Conservation (phyloP, 768 basidiomycete species). For the Trametes cinnabarina region DNA sequence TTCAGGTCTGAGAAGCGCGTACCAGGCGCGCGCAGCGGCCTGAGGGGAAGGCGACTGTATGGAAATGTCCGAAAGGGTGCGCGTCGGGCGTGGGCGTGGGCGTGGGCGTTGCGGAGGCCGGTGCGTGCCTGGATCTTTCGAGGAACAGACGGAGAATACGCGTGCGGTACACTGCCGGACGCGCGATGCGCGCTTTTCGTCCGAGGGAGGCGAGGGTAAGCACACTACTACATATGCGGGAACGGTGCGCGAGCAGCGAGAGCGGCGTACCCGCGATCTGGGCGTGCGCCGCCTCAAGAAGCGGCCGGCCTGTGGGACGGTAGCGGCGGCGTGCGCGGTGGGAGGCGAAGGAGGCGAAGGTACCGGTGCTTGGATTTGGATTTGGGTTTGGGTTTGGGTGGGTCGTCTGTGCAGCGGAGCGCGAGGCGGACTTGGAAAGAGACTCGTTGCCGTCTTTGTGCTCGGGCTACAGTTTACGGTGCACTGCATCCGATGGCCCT, state of each 20-base stretch:
- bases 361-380: background rate
- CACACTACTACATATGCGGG: background rate
- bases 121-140: slow-evolving; percentile 3
- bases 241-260: background rate
- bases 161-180: background rate
- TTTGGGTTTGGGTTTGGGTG: no score
- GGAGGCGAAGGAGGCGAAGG: background rate
- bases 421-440: background rate
- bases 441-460: background rate
- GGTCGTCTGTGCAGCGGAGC: no score
- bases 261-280: background rate
- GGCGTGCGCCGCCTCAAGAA: background rate
- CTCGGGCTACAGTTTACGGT: no score
- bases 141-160: background rate
- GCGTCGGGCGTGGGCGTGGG: no score
- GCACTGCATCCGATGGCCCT: background rate
- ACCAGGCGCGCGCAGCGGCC: no score
- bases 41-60: no score
- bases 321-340: background rate
- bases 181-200: no score
- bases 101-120: background rate
- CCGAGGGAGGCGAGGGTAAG: no score
- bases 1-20: no score
- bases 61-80: no score
- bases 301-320: background rate